Conservation (phyloP, 805 yeast genomes). For the Maudiozyma bulderi region DNA sequence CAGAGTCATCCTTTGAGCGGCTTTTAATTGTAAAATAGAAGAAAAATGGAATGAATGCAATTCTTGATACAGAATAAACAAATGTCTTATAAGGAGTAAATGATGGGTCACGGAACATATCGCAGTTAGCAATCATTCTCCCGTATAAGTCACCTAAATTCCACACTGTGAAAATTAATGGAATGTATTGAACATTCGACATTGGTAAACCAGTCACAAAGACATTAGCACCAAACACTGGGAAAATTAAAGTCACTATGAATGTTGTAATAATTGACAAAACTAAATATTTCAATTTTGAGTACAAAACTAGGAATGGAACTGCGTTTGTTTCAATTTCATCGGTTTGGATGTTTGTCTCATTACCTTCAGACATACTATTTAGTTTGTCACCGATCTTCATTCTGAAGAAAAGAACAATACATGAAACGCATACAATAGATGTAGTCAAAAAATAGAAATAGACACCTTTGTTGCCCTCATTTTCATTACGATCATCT, state of each 20-base stretch:
- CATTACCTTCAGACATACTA: background rate
- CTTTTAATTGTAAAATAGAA: slow-evolving; percentile 41
- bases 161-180: slow-evolving; percentile 78
- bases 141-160: slow-evolving; percentile 82
- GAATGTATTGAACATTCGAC: slow-evolving; percentile 43
- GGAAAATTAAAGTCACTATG: slow-evolving; percentile 63
- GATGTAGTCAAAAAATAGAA: slow-evolving; percentile 32
- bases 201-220: slow-evolving; percentile 35
- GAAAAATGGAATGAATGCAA: slow-evolving; percentile 60
- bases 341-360: background rate
- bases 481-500: slow-evolving; percentile 5
- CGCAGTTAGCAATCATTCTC: slow-evolving; percentile 50
- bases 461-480: slow-evolving; percentile 14
- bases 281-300: slow-evolving; percentile 53
- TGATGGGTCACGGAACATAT: slow-evolving; percentile 13
- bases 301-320: slow-evolving; percentile 52
- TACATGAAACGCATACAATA: slow-evolving; percentile 18
- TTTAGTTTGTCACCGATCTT: slow-evolving; percentile 13
- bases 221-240: slow-evolving; percentile 75
- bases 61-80: slow-evolving; percentile 45
- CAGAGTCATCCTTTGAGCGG: background rate
- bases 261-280: slow-evolving; percentile 66
- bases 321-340: slow-evolving; percentile 26
- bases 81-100: slow-evolving; percentile 33
- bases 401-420: slow-evolving; percentile 17